A percentile compares a stretch with the other conserved stretches of the same genome.
Conservation (phyloP, 768 basidiomycete species). For the Auricularia heimuer region DNA sequence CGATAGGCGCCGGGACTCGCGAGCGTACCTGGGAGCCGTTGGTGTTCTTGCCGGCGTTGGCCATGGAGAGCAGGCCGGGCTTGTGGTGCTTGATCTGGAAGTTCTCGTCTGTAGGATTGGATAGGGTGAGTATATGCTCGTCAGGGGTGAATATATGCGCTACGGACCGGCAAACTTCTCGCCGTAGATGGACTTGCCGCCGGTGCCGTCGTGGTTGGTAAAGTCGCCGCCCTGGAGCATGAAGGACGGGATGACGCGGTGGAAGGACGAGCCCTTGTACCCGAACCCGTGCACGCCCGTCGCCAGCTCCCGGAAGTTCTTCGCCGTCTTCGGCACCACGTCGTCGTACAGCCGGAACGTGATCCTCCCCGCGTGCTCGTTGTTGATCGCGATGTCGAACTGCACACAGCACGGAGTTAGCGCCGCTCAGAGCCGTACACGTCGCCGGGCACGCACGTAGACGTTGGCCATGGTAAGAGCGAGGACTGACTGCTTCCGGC, state of each 20-base stretch:
- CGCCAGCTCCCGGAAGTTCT: slow-evolving; percentile 85
- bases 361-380: slow-evolving; percentile 34
- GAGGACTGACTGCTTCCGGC: no score
- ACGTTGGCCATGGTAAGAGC: no score
- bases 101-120: slow-evolving; percentile 25
- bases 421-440: not conserved
- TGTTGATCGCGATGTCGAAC: slow-evolving; percentile 32
- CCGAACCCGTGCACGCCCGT: slow-evolving; percentile 73
- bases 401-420: not conserved
- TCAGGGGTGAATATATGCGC: not conserved
- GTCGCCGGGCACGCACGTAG: not conserved
- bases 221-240: slow-evolving; percentile 34
- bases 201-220: slow-evolving; percentile 25
- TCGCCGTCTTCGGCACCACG: slow-evolving; percentile 61
- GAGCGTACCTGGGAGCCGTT: slow-evolving; percentile 37
- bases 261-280: slow-evolving; percentile 64
- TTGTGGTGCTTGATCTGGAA: slow-evolving; percentile 28
- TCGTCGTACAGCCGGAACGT: slow-evolving; percentile 81
- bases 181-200: slow-evolving; percentile 31
- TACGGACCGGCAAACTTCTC: slow-evolving; percentile 23
- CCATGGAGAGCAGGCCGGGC: slow-evolving; percentile 37
- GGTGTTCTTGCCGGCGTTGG: slow-evolving; percentile 40
- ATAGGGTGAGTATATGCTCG: no score
- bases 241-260: slow-evolving; percentile 55
- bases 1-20: not conserved